Conservation (phyloP, 441 rosid genomes). For the Eruca vesicaria region DNA sequence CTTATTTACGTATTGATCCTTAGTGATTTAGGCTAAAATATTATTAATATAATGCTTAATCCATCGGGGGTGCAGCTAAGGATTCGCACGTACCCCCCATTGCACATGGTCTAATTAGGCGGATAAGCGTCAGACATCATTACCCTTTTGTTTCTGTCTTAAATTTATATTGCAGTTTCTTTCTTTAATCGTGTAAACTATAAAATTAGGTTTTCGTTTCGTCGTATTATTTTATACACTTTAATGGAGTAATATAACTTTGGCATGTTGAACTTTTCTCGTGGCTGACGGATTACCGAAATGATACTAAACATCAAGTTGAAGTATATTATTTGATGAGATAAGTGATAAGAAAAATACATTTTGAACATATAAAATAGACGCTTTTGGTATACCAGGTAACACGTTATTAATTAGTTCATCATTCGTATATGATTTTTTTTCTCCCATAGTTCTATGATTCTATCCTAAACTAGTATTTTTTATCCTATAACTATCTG, state of each 20-base stretch:
- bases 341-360: not conserved
- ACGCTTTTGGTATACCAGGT: not conserved
- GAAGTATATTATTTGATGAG: constrained; percentile 17
- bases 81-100: too few species aligned
- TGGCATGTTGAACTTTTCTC: constrained; percentile 22
- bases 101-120: too few species aligned
- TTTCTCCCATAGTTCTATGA: too few species aligned
- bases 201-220: constrained; percentile 24
- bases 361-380: not conserved
- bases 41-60: too few species aligned
- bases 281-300: constrained; percentile 18
- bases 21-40: too few species aligned
- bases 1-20: too few species aligned
- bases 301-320: constrained; percentile 25
- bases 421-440: too few species aligned
- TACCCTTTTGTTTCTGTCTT: constrained; percentile 25
- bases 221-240: constrained; percentile 12
- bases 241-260: not conserved
- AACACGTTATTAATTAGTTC: not conserved
- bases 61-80: too few species aligned
- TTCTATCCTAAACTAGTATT: too few species aligned
- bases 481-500: not conserved
- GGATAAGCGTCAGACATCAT: constrained; percentile 38
- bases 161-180: not conserved
- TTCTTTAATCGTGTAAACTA: constrained; percentile 15